Evolutionary conservation across 2,329 filamentous ascomycete species (phyloP).

Genomic region (Aspergillus eucalypticola): DNA sequence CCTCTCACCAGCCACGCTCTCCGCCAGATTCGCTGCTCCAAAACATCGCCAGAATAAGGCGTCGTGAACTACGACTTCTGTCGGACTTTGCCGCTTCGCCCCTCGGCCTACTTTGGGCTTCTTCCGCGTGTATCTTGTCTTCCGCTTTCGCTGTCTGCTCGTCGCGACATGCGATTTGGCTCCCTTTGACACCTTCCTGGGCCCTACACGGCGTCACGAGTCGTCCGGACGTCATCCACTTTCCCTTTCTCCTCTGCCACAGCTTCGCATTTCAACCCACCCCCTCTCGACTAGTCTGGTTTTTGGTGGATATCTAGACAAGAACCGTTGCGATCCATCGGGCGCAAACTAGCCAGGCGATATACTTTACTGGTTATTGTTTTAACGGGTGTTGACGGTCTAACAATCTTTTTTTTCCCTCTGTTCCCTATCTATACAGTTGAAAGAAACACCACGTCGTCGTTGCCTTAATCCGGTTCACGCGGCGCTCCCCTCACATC

Average conservation of each 20-base stretch:
- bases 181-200: slow-evolving; percentile 22
- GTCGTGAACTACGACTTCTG: slow-evolving; percentile 12
- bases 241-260: slow-evolving; percentile 10
- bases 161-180: slow-evolving; percentile 26
- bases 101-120: slow-evolving; percentile 2
- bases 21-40: slow-evolving; percentile 16
- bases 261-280: slow-evolving; percentile 3
- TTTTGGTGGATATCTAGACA: slow-evolving; percentile 2
- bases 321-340: neutral
- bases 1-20: slow-evolving; percentile 26
- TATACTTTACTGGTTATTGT: slow-evolving; percentile 7
- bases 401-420: neutral
- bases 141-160: slow-evolving; percentile 10
- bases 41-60: slow-evolving; percentile 25
- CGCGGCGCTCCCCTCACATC: slow-evolving; percentile 2
- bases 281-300: slow-evolving; percentile 2
- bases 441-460: slow-evolving; percentile 17
- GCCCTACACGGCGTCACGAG: slow-evolving; percentile 26
- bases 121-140: slow-evolving; percentile 7
- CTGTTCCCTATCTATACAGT: slow-evolving; percentile 11
- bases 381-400: neutral
- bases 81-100: slow-evolving; percentile 6
- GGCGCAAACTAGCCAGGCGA: neutral
- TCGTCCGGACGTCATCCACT: slow-evolving; percentile 24
- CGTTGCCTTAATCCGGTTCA: slow-evolving; percentile 19